phyloP scores from a whole-genome alignment of 1,284 basidiomycete genomes.

The Moniliophthora roreri region DNA sequence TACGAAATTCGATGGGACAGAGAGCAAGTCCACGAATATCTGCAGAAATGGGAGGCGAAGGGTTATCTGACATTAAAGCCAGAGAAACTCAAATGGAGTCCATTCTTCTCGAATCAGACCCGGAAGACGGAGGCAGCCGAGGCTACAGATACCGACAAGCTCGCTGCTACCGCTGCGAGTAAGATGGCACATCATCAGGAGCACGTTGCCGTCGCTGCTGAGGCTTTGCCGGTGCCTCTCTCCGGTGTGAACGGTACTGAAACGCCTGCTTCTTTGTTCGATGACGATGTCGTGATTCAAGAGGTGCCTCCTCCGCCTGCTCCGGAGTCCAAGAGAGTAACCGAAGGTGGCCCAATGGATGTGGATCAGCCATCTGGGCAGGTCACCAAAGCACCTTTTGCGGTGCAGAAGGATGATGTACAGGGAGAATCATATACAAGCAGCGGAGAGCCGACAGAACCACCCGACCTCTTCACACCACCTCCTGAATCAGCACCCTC shows the following conservation, averaged over 20 bases:
- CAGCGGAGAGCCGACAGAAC: too few relatives aligned
- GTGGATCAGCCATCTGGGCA: not conserved
- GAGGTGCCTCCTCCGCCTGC: not conserved
- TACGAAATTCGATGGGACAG: conserved; percentile 82
- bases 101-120: conserved; percentile 66
- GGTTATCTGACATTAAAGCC: conserved; percentile 80
- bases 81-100: conserved; percentile 93
- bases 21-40: conserved; percentile 64
- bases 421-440: too few relatives aligned
- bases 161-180: conserved; percentile 17
- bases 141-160: conserved; percentile 20
- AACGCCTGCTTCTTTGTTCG: conserved; percentile 11
- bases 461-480: not conserved
- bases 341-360: not conserved
- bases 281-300: conserved; percentile 15
- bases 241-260: conserved; percentile 6
- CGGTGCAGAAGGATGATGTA: too few relatives aligned
- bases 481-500: not conserved
- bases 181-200: conserved; percentile 16
- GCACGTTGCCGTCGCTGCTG: conserved; percentile 12
- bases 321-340: not conserved
- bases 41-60: conserved; percentile 77
- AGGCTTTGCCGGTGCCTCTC: not conserved
- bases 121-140: conserved; percentile 41
- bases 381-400: too few relatives aligned